Base-by-base conservation (phyloP, 495 filamentous ascomycete species). In the Apiosordaria backusii region DNA sequence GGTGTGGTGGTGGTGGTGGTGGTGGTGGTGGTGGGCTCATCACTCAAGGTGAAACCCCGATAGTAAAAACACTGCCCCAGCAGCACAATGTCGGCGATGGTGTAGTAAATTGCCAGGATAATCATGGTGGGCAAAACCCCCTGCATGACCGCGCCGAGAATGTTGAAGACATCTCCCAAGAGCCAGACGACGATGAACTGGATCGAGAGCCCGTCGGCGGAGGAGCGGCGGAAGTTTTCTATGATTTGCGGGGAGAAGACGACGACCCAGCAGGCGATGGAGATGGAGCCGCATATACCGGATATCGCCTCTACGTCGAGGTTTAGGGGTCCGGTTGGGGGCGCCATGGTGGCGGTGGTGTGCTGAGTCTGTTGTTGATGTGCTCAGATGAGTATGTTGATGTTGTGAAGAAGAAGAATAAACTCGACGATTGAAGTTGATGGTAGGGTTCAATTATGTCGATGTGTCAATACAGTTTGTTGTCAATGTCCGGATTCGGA, bases 161-260 rank as follows among this genome's bases (percentile, higher is more conserved):
- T 93, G 73, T 99, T 99, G 82, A 97, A 99, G 53, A 98, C 86
- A 88, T 99, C 95, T 21, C 95, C 95, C 4, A 88, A 82, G 4
- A 97, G 82, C 95, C 95, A 99, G 65, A 96, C 84, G 57, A 93
- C 83, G 69, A 99, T 85, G 77, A 99, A 99, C 26, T 90, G 85
- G 60, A 98, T 84, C 0, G 92, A 96, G 0, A 99, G 84, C 4
- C 92, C 95, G 74, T 97, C 91, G 55, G 93, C 92, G 35, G 91
- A 95, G 68, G 86, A 80, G 45, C 95, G 88, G 61, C 87, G 88
- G 78, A 97, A 97, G 72, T 97, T 97, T 73, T 96, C 92, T 70
- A 97, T 85, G 69, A 99, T 99, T 67, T 99, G 95, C 9, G 95
- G 95, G 0, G 93, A 93, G 81, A 96, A 99, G 50, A 99, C 95